Conservation (phyloP, 441 rosid genomes). For the Corymbia calophylla region DNA sequence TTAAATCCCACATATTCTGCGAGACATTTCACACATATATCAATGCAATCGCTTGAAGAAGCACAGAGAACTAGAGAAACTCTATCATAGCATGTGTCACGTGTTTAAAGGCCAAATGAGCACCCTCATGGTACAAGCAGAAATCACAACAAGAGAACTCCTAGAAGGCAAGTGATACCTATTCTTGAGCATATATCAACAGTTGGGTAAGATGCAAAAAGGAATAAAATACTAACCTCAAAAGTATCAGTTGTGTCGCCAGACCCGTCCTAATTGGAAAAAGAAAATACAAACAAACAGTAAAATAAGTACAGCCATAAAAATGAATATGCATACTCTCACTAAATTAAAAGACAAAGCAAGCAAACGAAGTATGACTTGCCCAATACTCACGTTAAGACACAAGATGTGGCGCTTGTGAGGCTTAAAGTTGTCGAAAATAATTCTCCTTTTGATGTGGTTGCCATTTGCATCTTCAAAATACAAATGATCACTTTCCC, state of each 20-base stretch:
- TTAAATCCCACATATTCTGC: conserved; percentile 79
- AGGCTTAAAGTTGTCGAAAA: conserved; percentile 24
- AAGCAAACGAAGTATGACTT: background rate
- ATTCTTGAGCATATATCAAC: background rate
- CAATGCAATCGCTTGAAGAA: background rate
- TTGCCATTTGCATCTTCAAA: conserved; percentile 32
- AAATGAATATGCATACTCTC: background rate
- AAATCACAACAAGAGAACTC: background rate
- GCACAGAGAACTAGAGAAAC: background rate
- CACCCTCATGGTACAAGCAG: background rate
- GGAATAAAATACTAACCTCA: conserved; percentile 29
- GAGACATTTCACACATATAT: background rate
- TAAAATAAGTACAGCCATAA: background rate
- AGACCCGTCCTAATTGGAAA: conserved; percentile 47
- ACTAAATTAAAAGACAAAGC: background rate
- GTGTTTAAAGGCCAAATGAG: background rate
- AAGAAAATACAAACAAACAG: background rate
- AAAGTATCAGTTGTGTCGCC: conserved; percentile 18
- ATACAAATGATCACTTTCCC: conserved; percentile 16
- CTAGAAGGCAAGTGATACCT: background rate
- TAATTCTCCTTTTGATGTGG: conserved; percentile 7
- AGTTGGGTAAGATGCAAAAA: background rate
- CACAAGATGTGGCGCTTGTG: conserved; percentile 31
- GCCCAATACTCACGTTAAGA: conserved; percentile 42
- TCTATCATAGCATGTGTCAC: background rate